phyloP scores from a whole-genome alignment of 2,329 filamentous ascomycete genomes.

The Phaeosphaeria sp. region DNA sequence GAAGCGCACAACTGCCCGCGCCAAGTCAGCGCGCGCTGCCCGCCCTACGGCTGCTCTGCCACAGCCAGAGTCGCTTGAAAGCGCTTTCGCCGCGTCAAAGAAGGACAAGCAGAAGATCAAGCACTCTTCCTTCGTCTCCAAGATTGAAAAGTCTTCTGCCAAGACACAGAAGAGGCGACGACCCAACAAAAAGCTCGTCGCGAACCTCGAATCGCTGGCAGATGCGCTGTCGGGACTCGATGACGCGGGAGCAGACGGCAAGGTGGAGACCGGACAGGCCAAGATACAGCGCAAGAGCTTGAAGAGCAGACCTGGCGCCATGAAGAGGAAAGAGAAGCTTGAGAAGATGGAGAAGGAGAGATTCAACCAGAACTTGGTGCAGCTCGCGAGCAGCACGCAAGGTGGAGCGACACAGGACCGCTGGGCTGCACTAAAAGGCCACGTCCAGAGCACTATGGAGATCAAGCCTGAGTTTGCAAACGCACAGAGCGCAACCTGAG shows the following conservation, averaged over 20 bases:
- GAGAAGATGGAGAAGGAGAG: slow-evolving; percentile 82
- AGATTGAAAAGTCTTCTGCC: slow-evolving; percentile 69
- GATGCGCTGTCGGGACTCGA: slow-evolving; percentile 77
- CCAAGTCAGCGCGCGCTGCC: slow-evolving; percentile 37
- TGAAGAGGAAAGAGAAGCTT: slow-evolving; percentile 82
- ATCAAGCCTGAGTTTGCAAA: slow-evolving; percentile 76
- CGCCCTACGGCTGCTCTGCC: slow-evolving; percentile 29
- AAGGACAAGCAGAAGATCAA: slow-evolving; percentile 84
- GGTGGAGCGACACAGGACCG: slow-evolving; percentile 47
- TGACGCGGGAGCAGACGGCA: slow-evolving; percentile 37
- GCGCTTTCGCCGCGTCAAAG: slow-evolving; percentile 73
- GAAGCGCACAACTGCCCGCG: slow-evolving; percentile 46
- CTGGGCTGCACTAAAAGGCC: slow-evolving; percentile 83
- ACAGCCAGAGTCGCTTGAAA: slow-evolving; percentile 43
- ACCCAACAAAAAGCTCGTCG: slow-evolving; percentile 78
- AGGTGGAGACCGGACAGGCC: slow-evolving; percentile 55
- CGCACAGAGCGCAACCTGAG: slow-evolving; percentile 10
- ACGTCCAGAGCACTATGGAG: slow-evolving; percentile 88
- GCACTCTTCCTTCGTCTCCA: slow-evolving; percentile 78
- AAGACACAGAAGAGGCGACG: slow-evolving; percentile 69
- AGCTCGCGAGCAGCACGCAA: slow-evolving; percentile 60
- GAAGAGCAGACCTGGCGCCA: slow-evolving; percentile 70
- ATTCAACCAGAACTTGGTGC: slow-evolving; percentile 83
- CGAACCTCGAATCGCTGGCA: slow-evolving; percentile 76
- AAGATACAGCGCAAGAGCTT: slow-evolving; percentile 78